Evolutionary conservation across 2,329 filamentous ascomycete species (phyloP).

Genomic region (Scedosporium boydii): DNA sequence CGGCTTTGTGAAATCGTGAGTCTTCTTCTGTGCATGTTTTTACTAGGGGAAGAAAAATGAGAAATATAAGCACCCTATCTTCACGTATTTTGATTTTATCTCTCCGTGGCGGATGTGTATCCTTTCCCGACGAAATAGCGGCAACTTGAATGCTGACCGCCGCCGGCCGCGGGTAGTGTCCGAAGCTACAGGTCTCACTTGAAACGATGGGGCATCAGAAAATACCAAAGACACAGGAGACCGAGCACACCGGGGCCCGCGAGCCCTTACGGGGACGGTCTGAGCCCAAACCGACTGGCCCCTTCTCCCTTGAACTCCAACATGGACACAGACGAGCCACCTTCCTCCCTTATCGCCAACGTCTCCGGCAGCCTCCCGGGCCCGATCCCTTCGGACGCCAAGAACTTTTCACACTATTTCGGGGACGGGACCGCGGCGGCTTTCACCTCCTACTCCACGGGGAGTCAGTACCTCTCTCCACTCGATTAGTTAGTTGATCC

Average conservation of each 20-base stretch:
- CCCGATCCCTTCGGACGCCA: too few species aligned
- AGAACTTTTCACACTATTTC: too few species aligned
- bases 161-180: neutral
- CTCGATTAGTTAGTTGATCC: too few species aligned
- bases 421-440: too few species aligned
- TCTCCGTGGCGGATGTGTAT: too few species aligned
- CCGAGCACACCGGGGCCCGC: neutral
- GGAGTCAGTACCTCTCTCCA: too few species aligned
- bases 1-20: slow-evolving; percentile 32
- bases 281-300: neutral
- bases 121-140: too few species aligned
- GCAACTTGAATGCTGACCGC: neutral
- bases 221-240: neutral
- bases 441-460: too few species aligned
- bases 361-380: too few species aligned
- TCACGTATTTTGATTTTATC: neutral
- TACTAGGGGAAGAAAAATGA: neutral
- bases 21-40: slow-evolving; percentile 8
- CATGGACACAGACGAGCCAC: neutral
- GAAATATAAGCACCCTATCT: neutral
- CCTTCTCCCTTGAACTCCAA: neutral
- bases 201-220: neutral
- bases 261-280: neutral
- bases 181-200: neutral
- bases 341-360: neutral